Evolutionary conservation across 169 alveolate genomes (phyloP).

Genomic region (Plasmodium gallinaceum): DNA sequence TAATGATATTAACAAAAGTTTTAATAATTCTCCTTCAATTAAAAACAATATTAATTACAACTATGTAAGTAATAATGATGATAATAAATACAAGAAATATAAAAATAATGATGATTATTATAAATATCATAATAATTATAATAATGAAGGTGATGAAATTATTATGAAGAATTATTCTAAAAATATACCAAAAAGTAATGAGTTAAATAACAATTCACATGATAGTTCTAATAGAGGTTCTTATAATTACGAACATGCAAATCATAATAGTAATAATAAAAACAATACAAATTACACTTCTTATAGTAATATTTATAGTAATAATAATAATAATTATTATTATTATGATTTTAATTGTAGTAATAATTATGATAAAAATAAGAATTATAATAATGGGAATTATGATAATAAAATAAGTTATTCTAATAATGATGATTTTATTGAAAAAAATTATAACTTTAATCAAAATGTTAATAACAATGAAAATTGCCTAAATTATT

Average conservation of each 20-base stretch:
- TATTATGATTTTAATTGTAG: neutral
- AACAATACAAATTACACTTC: neutral
- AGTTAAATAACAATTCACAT: no score
- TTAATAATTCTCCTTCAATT: no score
- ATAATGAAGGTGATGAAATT: no score
- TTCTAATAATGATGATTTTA: neutral
- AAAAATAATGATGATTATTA: no score
- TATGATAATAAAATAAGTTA: neutral
- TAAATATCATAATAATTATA: no score
- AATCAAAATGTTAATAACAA: neutral
- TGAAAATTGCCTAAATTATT: neutral
- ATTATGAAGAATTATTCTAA: no score
- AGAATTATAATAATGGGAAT: neutral
- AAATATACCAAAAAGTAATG: no score
- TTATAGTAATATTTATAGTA: neutral
- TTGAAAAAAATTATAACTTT: neutral
- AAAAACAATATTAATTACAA: no score
- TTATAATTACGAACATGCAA: neutral
- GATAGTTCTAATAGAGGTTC: no score
- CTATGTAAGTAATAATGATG: no score
- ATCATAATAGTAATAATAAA: neutral
- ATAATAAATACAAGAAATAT: no score
- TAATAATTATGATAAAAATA: neutral
- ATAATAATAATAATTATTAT: conserved; percentile 12
- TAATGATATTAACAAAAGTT: neutral